phyloP scores from a whole-genome alignment of 2,329 filamentous ascomycete genomes.

The Colletotrichum noveboracense region DNA sequence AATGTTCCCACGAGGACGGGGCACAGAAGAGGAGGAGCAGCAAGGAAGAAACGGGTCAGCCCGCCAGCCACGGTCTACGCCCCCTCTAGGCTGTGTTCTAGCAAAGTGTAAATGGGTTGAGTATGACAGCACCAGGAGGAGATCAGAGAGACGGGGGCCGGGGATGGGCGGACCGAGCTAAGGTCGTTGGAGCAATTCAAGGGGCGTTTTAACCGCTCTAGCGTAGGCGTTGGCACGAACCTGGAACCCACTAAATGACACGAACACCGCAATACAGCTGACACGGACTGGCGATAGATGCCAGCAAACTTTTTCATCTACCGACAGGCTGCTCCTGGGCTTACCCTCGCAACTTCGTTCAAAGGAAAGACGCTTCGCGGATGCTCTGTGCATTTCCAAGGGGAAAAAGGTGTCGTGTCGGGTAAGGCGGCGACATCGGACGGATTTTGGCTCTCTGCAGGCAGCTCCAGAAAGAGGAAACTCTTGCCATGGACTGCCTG shows the following conservation, averaged over 20 bases:
- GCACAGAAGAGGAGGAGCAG: neutral
- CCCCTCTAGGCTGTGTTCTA: neutral
- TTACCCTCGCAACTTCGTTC: neutral
- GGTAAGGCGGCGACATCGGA: neutral
- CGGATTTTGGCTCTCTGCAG: neutral
- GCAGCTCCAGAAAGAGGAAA: neutral
- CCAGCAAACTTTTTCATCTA: neutral
- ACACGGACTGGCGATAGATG: neutral
- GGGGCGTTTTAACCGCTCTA: conserved; percentile 4
- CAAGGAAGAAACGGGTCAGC: neutral
- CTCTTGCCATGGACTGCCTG: neutral
- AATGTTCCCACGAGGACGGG: neutral
- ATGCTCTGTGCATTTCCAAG: neutral
- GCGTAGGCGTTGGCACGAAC: conserved; percentile 2
- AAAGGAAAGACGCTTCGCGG: neutral
- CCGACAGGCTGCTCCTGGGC: neutral
- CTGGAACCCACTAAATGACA: conserved; percentile 15
- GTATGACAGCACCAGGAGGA: neutral
- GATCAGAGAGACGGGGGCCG: neutral
- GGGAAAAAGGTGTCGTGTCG: neutral
- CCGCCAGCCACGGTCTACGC: neutral
- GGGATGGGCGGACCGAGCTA: conserved; percentile 2
- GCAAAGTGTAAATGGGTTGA: neutral
- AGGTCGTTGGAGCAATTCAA: neutral
- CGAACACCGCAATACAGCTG: neutral